These are phyloP conservation scores for Wallacemonas sp. DNA, from an alignment of 208 protist species.

Conservation along the genomic window DNA sequence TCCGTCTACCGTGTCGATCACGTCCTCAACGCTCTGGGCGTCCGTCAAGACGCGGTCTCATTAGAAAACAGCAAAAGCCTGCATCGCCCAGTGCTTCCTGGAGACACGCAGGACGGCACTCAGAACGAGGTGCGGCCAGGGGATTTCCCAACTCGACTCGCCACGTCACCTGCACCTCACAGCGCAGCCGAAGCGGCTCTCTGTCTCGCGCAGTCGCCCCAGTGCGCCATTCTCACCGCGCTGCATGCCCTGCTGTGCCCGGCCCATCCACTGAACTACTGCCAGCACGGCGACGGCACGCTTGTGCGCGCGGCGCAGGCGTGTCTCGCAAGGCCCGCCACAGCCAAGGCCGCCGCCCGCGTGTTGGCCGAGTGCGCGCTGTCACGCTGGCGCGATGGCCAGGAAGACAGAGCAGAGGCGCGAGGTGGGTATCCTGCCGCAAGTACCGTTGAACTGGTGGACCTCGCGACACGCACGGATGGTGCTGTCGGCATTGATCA, in stretches of 20 bases:
- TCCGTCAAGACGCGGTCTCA: conserved; percentile 1
- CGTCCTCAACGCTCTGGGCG: conserved; percentile 9
- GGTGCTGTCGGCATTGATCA: background rate
- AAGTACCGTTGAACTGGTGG: background rate
- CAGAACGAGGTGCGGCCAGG: no score
- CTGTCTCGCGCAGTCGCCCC: conserved; percentile 18
- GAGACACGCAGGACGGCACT: no score
- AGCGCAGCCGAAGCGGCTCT: background rate
- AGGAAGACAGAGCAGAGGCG: no score
- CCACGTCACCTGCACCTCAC: no score
- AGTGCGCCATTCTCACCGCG: conserved; percentile 28
- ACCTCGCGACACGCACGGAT: conserved; percentile 5
- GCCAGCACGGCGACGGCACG: conserved; percentile 28
- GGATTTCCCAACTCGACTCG: no score
- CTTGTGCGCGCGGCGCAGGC: conserved; percentile 17
- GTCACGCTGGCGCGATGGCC: background rate
- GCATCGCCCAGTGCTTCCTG: background rate
- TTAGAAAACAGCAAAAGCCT: background rate
- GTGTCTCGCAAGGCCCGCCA: no score
- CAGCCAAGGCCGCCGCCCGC: conserved; percentile 12
- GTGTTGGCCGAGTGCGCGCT: conserved; percentile 6
- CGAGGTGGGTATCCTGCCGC: no score
- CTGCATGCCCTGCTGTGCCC: conserved; percentile 37
- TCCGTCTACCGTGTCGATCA: conserved; percentile 12
- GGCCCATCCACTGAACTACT: conserved; percentile 13